Base-by-base conservation (phyloP, 768 basidiomycete genomes). In the Leccinum boreale region DNA sequence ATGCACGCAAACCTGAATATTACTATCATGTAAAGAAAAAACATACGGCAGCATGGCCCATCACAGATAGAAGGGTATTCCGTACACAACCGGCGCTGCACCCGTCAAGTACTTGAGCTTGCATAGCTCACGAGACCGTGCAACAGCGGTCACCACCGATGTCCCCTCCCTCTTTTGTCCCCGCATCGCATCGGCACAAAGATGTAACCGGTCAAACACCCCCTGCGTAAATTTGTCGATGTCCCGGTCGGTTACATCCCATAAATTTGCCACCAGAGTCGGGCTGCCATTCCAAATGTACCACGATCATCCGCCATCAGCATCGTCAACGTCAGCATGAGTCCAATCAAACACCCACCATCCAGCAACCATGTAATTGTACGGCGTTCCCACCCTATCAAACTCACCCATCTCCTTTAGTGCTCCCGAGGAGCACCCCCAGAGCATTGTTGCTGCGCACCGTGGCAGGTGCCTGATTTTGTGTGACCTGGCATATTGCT, bases 241-340 rank as follows among this genome's bases (percentile, higher is more conserved):
- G 68, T 99, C 97, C 48, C 87, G 83, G 76, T 99, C 97, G 0
- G 96, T 98, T 8, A 98, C 97, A 66, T 98, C 97, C 97, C 97
- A 99, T 5, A 98, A 77, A 67, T 96, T 98, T 1, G 92, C 97
- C 12, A 98, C 85, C 31, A 98, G 79, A 1, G 94, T 89, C 17
- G 97, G 96, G 60, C 96, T 94, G 59, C 52, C 59, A 39, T 51
- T 28, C 39, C 15, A 48, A 42, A 36, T 54, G 11, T 8, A 58
- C 53, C 42, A 12, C 15, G 14, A 47, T 61, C 29, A 31, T 12
- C 26, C 64, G 56, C 3, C 3, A 0, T 36, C 19, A 0, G 35
- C 36, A 31, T 44, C 51, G 8, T 56, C 50, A n/a, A 26, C 29
- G 15, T 31, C 26, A 14, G 21, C 15, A 12, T n/a, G 31, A 33